These are phyloP conservation scores for Ophiocordyceps unilateralis DNA, from an alignment of 2,329 filamentous ascomycete species.

Conservation along the genomic window DNA sequence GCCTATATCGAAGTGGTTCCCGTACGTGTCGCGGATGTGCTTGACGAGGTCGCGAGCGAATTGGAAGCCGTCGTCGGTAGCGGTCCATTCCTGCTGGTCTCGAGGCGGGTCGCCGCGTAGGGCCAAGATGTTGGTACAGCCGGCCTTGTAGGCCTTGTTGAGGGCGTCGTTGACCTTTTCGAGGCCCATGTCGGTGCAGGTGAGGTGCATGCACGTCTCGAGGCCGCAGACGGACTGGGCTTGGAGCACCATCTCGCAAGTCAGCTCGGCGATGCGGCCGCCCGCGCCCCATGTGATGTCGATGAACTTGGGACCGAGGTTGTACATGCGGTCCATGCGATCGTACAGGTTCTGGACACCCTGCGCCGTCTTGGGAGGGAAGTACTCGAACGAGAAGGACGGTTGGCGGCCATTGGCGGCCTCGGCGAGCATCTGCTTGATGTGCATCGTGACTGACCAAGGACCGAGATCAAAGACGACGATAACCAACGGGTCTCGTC, in stretches of 20 bases:
- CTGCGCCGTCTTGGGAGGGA: slow-evolving; percentile 91
- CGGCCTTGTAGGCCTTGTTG: slow-evolving; percentile 75
- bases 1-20: slow-evolving; percentile 76
- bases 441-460: slow-evolving; percentile 75
- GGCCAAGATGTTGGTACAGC: slow-evolving; percentile 93
- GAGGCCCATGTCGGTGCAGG: slow-evolving; percentile 93
- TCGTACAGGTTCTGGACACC: slow-evolving; percentile 99
- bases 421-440: slow-evolving; percentile 77
- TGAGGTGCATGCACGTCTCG: slow-evolving; percentile 98
- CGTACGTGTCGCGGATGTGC: slow-evolving; percentile 61
- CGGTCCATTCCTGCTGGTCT: slow-evolving; percentile 88
- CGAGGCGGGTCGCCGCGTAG: slow-evolving; percentile 84
- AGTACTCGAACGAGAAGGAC: slow-evolving; percentile 98
- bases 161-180: slow-evolving; percentile 84
- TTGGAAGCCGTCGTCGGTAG: slow-evolving; percentile 68
- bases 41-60: slow-evolving; percentile 85
- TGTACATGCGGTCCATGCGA: slow-evolving; percentile 97
- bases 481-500: too few relatives aligned
- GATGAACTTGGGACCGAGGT: slow-evolving; percentile 84
- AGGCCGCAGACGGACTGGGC: slow-evolving; percentile 90
- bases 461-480: too few relatives aligned
- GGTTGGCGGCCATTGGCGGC: slow-evolving; percentile 63
- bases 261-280: slow-evolving; percentile 76
- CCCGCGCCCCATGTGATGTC: slow-evolving; percentile 98
- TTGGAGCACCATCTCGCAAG: slow-evolving; percentile 93